These are phyloP conservation scores for Paecilomyces sp. DNA, from an alignment of 2,329 filamentous ascomycete genomes.

Conservation along the genomic window DNA sequence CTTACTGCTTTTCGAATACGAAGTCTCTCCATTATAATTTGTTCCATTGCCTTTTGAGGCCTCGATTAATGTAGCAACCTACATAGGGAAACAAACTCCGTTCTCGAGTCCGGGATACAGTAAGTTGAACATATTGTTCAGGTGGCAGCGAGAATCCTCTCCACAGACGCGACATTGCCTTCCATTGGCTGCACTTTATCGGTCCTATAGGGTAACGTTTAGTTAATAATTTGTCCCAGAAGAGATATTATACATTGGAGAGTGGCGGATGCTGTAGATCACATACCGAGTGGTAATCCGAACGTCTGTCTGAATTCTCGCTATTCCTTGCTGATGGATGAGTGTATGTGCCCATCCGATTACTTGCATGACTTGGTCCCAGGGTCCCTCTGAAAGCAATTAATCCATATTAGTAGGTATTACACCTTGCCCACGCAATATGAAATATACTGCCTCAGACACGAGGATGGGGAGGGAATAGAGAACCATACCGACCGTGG, in stretches of 20 bases:
- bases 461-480: background rate
- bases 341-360: slow-evolving; percentile 71
- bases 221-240: background rate
- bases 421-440: background rate
- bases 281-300: slow-evolving; percentile 65
- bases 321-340: slow-evolving; percentile 65
- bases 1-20: background rate
- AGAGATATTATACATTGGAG: background rate
- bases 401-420: background rate
- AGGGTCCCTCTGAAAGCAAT: slow-evolving; percentile 62
- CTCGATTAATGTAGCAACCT: background rate
- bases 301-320: slow-evolving; percentile 78
- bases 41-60: background rate
- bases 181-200: slow-evolving; percentile 72
- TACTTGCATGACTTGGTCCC: slow-evolving; percentile 73
- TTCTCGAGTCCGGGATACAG: background rate
- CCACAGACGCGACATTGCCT: slow-evolving; percentile 60
- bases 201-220: slow-evolving; percentile 44
- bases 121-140: background rate
- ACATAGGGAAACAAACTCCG: background rate
- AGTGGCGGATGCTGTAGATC: too few species aligned
- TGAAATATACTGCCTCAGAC: background rate
- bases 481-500: slow-evolving; percentile 62
- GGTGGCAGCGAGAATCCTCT: slow-evolving; percentile 37
- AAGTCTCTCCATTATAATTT: background rate